Percentiles rank a stretch among this genome's conserved stretches.
phyloP scores from a whole-genome alignment of 1,284 basidiomycete genomes.

The Microbotryum violaceum region DNA sequence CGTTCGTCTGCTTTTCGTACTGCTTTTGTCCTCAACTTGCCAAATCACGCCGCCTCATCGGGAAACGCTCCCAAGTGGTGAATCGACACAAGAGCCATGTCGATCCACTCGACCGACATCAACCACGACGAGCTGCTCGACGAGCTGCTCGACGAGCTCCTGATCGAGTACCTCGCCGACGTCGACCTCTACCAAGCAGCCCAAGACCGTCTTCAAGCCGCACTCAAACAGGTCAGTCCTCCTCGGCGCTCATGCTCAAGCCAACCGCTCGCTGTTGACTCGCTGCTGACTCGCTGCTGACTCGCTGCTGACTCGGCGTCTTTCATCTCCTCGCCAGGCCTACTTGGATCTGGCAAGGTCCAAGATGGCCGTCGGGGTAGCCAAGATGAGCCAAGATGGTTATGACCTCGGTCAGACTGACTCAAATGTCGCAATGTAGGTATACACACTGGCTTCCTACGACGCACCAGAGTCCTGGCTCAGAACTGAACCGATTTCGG shows the following conservation, averaged over 20 bases:
- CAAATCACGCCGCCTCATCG: neutral
- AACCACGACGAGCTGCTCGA: slow-evolving; percentile 3
- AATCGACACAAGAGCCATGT: neutral
- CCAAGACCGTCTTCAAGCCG: slow-evolving; percentile 5
- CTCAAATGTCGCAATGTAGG: slow-evolving; percentile 22
- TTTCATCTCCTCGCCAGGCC: slow-evolving; percentile 9
- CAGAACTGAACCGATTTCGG: neutral
- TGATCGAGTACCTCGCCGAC: slow-evolving; percentile 25
- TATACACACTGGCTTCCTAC: neutral
- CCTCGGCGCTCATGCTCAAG: neutral
- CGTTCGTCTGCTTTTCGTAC: too few species aligned
- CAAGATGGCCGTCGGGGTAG: slow-evolving; percentile 28
- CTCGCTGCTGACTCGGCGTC: neutral
- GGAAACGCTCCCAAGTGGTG: too few species aligned
- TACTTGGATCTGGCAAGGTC: slow-evolving; percentile 30
- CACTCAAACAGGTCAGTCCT: slow-evolving; percentile 22
- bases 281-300: neutral
- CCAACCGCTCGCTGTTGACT: neutral
- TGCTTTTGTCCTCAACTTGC: neutral
- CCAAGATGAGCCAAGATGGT: slow-evolving; percentile 11
- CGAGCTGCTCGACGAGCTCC: slow-evolving; percentile 21
- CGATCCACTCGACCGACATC: neutral
- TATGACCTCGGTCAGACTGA: slow-evolving; percentile 18
- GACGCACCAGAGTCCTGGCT: neutral
- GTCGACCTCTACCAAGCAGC: slow-evolving; percentile 23